These are phyloP conservation scores for Nematocida sp. DNA, from an alignment of 371 early-diverging fungal species.

Conservation along the genomic window DNA sequence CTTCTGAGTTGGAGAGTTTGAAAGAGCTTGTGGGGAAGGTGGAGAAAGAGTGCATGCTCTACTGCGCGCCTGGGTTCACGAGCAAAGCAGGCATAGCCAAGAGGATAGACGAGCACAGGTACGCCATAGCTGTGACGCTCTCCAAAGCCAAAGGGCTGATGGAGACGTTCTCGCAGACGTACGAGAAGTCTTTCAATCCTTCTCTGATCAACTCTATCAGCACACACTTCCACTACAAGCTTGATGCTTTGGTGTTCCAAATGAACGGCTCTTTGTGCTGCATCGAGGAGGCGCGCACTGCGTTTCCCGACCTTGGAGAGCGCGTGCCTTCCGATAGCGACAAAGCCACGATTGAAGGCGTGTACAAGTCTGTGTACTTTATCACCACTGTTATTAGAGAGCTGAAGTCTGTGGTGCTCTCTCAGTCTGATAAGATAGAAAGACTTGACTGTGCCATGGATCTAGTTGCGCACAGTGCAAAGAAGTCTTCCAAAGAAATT, in stretches of 20 bases:
- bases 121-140: slow-evolving; percentile 21
- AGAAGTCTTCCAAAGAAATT: slow-evolving; percentile 31
- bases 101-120: slow-evolving; percentile 10
- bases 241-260: slow-evolving; percentile 6
- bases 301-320: neutral
- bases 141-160: slow-evolving; percentile 30
- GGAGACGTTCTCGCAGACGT: slow-evolving; percentile 20
- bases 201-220: slow-evolving; percentile 35
- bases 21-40: slow-evolving; percentile 1
- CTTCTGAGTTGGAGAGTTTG: neutral
- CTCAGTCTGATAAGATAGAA: slow-evolving; percentile 54
- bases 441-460: slow-evolving; percentile 50
- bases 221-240: slow-evolving; percentile 46
- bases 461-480: slow-evolving; percentile 5
- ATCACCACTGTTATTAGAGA: slow-evolving; percentile 32
- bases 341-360: slow-evolving; percentile 2
- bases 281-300: neutral
- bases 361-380: slow-evolving; percentile 43
- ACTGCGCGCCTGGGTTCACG: slow-evolving; percentile 30
- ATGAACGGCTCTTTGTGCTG: slow-evolving; percentile 13
- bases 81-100: slow-evolving; percentile 7
- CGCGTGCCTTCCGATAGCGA: neutral
- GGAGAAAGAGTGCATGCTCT: slow-evolving; percentile 41
- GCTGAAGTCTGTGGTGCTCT: slow-evolving; percentile 42
- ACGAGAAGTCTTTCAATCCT: slow-evolving; percentile 27